Evolutionary conservation across 2,329 filamentous ascomycete genomes (phyloP).

Genomic region (Penicillium concentricum): DNA sequence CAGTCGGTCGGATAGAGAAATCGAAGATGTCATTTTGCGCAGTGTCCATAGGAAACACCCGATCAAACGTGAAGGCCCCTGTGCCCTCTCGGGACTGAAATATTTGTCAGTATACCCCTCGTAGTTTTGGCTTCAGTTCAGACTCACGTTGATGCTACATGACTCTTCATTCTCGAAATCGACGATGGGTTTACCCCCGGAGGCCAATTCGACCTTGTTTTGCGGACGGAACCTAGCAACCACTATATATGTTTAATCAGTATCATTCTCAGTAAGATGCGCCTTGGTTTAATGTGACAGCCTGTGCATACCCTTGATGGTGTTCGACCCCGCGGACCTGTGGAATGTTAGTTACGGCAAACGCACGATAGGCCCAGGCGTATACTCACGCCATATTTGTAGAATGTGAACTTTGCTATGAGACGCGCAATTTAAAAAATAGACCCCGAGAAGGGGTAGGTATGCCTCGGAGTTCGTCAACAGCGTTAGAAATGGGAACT

Average conservation of each 20-base stretch:
- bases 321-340: constrained; percentile 41
- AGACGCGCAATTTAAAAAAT: constrained; percentile 12
- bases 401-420: constrained; percentile 15
- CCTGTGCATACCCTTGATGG: constrained; percentile 52
- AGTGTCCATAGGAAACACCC: constrained; percentile 92
- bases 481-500: constrained; percentile 11
- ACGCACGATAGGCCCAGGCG: constrained; percentile 6
- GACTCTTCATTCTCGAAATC: constrained; percentile 85
- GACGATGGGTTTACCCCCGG: constrained; percentile 89
- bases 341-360: constrained; percentile 14
- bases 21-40: constrained; percentile 93
- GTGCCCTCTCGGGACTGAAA: constrained; percentile 75
- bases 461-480: constrained; percentile 11
- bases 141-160: constrained; percentile 73
- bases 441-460: constrained; percentile 28
- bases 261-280: background rate
- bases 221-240: constrained; percentile 97
- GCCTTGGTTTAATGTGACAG: background rate
- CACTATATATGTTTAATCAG: constrained; percentile 57
- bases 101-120: constrained; percentile 15
- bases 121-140: constrained; percentile 11
- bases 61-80: constrained; percentile 92
- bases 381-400: constrained; percentile 50
- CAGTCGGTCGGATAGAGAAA: constrained; percentile 92
- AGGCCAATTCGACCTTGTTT: constrained; percentile 88